These are phyloP conservation scores for Cutaneotrichosporon sp. DNA, from an alignment of 1,284 basidiomycete species.

Conservation along the genomic window DNA sequence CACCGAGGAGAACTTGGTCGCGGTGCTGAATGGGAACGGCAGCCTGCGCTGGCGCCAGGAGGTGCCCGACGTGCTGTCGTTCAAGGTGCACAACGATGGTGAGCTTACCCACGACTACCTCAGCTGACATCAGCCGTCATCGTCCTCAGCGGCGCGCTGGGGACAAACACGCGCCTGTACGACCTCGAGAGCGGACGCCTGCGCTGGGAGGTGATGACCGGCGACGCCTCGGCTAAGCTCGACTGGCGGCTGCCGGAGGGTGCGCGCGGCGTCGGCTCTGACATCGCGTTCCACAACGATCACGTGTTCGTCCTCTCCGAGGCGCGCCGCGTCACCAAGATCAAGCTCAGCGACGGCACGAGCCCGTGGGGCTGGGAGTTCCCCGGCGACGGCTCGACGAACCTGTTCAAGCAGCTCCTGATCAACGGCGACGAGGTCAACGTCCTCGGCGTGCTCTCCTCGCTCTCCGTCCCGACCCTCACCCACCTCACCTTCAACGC, in stretches of 20 bases:
- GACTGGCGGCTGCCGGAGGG: slow-evolving; percentile 4
- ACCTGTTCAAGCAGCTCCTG: slow-evolving; percentile 66
- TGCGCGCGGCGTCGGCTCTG: slow-evolving; percentile 55
- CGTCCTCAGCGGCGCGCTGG: slow-evolving; percentile 73
- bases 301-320: slow-evolving; percentile 41
- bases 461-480: slow-evolving; percentile 64
- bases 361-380: slow-evolving; percentile 44
- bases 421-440: slow-evolving; percentile 62
- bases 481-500: slow-evolving; percentile 67
- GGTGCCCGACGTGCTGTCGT: slow-evolving; percentile 72
- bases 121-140: slow-evolving; percentile 61
- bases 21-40: slow-evolving; percentile 73
- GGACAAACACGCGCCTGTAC: slow-evolving; percentile 69
- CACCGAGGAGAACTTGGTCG: slow-evolving; percentile 76
- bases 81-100: slow-evolving; percentile 66
- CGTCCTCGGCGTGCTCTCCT: slow-evolving; percentile 68
- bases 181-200: slow-evolving; percentile 67
- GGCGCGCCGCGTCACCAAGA: slow-evolving; percentile 39
- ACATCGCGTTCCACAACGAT: slow-evolving; percentile 51
- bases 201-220: slow-evolving; percentile 64
- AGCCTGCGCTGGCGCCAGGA: slow-evolving; percentile 76
- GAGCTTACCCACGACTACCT: no score
- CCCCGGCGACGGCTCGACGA: slow-evolving; percentile 56
- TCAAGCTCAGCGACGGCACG: slow-evolving; percentile 34
- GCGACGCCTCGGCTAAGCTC: slow-evolving; percentile 46